Conservation (phyloP, 164 flowering plant genomes). For the Santalum album region DNA sequence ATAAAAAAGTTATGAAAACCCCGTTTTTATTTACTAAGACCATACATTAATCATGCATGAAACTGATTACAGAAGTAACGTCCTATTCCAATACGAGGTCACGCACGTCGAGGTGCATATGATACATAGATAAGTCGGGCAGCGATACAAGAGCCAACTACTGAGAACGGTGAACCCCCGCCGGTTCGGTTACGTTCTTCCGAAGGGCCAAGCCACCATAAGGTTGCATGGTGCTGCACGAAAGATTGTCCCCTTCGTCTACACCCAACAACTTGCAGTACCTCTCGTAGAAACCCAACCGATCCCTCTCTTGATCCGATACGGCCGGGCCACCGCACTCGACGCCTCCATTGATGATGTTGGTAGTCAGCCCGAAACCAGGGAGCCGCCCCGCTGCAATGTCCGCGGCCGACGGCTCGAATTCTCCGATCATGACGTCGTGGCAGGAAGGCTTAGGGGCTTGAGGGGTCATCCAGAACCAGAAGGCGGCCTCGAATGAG, state of each 20-base stretch:
- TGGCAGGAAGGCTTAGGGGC: background rate
- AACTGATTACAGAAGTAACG: too few relatives aligned
- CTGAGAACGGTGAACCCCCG: too few relatives aligned
- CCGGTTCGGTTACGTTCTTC: too few relatives aligned
- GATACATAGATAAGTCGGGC: too few relatives aligned
- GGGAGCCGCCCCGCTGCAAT: background rate
- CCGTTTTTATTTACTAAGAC: too few relatives aligned
- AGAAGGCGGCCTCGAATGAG: background rate
- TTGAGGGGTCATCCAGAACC: background rate
- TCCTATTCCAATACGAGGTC: too few relatives aligned
- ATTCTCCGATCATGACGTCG: background rate
- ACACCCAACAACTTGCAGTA: background rate
- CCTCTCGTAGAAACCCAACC: background rate
- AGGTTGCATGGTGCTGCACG: background rate
- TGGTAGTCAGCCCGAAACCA: background rate
- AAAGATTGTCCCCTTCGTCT: background rate
- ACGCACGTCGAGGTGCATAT: too few relatives aligned
- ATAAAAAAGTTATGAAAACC: too few relatives aligned
- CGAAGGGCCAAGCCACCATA: background rate
- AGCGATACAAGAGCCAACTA: too few relatives aligned
- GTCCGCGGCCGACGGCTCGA: background rate
- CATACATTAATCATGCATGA: too few relatives aligned
- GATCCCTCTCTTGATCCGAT: background rate
- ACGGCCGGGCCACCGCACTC: background rate
- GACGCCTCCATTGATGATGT: background rate